Evolutionary conservation across 1,284 basidiomycete genomes (phyloP).

Genomic region (Cryptococcus sp.): DNA sequence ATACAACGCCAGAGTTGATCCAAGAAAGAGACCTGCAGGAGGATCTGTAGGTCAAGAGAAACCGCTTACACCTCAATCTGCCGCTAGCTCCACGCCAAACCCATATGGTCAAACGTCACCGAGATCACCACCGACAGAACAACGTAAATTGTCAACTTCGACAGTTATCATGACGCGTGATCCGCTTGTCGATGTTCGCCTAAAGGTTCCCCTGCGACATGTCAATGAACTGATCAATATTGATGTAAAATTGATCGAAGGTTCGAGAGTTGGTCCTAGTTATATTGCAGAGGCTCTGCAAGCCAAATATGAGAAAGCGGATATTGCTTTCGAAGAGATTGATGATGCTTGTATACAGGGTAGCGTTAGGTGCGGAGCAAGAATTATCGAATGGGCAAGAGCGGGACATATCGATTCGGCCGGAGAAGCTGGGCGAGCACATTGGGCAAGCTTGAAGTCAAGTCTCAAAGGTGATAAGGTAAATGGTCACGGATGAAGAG

Average conservation of each 20-base stretch:
- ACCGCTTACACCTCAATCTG: background rate
- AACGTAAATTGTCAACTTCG: background rate
- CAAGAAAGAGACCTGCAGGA: background rate
- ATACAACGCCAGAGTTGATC: background rate
- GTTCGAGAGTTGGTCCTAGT: background rate
- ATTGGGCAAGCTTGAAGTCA: constrained; percentile 11
- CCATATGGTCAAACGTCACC: background rate
- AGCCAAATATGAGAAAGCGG: background rate
- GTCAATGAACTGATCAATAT: background rate
- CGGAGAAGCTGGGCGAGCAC: background rate
- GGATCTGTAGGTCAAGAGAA: background rate
- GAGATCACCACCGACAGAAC: background rate
- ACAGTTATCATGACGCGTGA: background rate
- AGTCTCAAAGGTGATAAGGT: background rate
- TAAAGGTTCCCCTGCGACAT: background rate
- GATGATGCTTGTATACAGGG: constrained; percentile 6
- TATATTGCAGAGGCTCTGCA: background rate
- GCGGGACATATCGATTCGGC: background rate
- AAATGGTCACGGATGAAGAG: background rate
- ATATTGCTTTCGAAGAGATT: constrained; percentile 4
- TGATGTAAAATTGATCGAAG: background rate
- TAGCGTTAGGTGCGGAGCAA: constrained; percentile 7
- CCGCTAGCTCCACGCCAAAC: background rate
- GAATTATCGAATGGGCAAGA: constrained; percentile 15
- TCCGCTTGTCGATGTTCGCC: background rate